Base-by-base conservation (phyloP, 225 moss, liverwort and hornwort species). In the Ulota crispa region DNA sequence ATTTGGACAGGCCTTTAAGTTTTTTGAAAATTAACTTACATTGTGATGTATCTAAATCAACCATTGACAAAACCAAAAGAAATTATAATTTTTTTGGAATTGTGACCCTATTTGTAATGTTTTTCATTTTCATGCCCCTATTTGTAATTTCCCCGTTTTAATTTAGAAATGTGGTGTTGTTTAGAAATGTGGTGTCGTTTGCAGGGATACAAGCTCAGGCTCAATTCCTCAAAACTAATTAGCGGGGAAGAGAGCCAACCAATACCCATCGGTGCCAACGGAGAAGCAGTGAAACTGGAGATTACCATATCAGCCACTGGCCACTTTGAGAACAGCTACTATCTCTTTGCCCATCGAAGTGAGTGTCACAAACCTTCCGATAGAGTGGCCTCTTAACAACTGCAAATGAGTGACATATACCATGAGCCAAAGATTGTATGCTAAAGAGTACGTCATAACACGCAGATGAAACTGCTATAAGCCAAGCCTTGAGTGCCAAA, bases 191-290 rank as follows among this genome's bases (percentile, higher is more conserved):
- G 61, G 7, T 39, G 15, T 18, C 53, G 65, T 2, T 68, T 37
- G 26, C 70, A 89, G 79, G 65, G 37, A 2, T 89, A 85, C 59
- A 78, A 87, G 43, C 76, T 85, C 69, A 85, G 62, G 55, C 16
- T 85, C 7, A 72, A 83, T 65, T 83, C 78, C 19, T 47, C 27
- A 27, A 70, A 70, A 53, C 53, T 81, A 26, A 74, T 78, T 9
- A 89, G 76, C 61, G 76, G 87, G 32, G 68, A 80, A 81, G 75
- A 81, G 81, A 87, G 83, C 63, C 71, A 81, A 71, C 83, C 75
- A 5, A 62, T 89, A 28, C 39, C 76, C 20, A 78, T 85, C 41
- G 87, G 85, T 67, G 74, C 66, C 20, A 87, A 85, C 62, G 83
- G 81, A 67, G 83, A 89, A 70, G 71, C 81, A 28, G 83, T 89